Evolutionary conservation across 2,329 filamentous ascomycete genomes (phyloP).

Genomic region (Cordyceps fumosorosea): DNA sequence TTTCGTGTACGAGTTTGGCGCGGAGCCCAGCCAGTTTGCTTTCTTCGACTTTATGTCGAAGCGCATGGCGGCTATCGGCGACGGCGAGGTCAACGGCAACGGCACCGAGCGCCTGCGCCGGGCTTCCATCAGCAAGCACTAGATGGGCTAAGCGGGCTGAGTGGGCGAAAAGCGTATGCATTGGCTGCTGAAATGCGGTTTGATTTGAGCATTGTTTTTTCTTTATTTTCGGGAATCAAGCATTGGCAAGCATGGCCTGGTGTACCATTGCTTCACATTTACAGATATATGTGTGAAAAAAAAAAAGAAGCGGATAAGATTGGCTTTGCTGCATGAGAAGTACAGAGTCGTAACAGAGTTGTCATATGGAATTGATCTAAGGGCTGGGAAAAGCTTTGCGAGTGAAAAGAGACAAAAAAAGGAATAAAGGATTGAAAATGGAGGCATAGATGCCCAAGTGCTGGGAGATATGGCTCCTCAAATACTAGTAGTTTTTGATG

Average conservation of each 20-base stretch:
- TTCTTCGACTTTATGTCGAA: slow-evolving; percentile 91
- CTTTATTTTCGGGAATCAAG: background rate
- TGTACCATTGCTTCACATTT: slow-evolving; percentile 1
- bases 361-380: background rate
- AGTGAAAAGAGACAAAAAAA: background rate
- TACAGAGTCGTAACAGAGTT: background rate
- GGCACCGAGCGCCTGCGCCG: slow-evolving; percentile 24
- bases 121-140: slow-evolving; percentile 19
- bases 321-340: background rate
- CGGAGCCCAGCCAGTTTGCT: slow-evolving; percentile 87
- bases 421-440: too few relatives aligned
- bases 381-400: slow-evolving; percentile 1
- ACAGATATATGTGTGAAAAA: background rate
- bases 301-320: background rate
- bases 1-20: slow-evolving; percentile 94
- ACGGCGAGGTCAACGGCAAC: slow-evolving; percentile 9
- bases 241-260: slow-evolving; percentile 1
- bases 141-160: background rate
- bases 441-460: too few relatives aligned
- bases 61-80: slow-evolving; percentile 46
- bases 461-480: too few relatives aligned
- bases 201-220: slow-evolving; percentile 7
- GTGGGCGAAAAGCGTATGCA: background rate
- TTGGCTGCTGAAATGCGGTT: background rate
- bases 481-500: too few relatives aligned